Evolutionary conservation across 371 early-diverging fungal genomes (phyloP), one percentile per base, ranked within the genome.

Genomic region (Actinomortierella ambigua): DNA sequence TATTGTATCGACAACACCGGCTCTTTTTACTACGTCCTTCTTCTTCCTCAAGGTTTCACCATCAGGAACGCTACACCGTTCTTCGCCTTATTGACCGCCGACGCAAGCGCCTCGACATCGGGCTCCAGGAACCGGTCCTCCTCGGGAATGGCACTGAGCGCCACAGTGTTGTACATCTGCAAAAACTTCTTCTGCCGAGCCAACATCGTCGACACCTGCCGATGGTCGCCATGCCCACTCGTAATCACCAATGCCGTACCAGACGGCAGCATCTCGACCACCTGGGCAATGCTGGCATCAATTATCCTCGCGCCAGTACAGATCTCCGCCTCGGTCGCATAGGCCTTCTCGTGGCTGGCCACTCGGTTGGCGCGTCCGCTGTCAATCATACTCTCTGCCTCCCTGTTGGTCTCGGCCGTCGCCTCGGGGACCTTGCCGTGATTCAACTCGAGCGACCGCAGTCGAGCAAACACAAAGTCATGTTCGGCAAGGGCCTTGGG

Each of bases 161-260:
- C 8, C 46, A 53, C 56, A 2, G 44, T 61, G 57, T 71, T 71
- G 43, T 24, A 29, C 40, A 66, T 42, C 22, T 65, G 62, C 29
- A 39, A 18, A 48, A 58, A 66, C 18, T 26, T 28, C 60, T 66
- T 65, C 39, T 71, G 73, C 22, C 56, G 46, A 15, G 15, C 18
- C 40, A 66, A 67, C 57, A 71, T 26, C 53, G 29, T 65, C 6
- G 73, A 65, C 43, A 79, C 79, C 40, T 75, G 63, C 2, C 81
- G 78, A 26, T 79, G 63, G 44, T 85, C 70, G 43, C 82, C 79
- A 15, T 76, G 75, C 17, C 88, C 85, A 48, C 86, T 83, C 47
- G 80, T 61, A 15, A 85, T 60, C 24, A 85, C 55, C 14, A 87
- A 50, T 3, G 79, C 77, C 0, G 88, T 84, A 13, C 75, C 67